Conservation (phyloP, 2,329 filamentous ascomycete species). For the Dactylellina cionopaga region DNA sequence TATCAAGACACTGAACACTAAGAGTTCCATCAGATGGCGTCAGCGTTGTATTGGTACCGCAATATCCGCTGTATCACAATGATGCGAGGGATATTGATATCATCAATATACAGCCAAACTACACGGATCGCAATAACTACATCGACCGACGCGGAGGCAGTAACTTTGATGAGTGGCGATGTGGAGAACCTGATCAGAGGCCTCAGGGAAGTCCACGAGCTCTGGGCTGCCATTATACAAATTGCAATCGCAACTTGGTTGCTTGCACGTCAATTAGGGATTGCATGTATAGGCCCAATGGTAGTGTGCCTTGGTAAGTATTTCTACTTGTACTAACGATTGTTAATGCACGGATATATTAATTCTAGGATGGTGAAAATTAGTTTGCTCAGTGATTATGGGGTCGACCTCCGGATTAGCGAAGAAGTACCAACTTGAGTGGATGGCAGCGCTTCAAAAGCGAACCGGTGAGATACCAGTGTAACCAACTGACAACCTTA, state of each 20-base stretch:
- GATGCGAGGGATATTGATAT: slow-evolving; percentile 59
- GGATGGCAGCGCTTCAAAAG: slow-evolving; percentile 58
- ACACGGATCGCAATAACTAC: slow-evolving; percentile 58
- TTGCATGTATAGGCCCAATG: slow-evolving; percentile 59
- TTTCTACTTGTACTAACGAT: too few relatives aligned
- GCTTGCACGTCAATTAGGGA: slow-evolving; percentile 58
- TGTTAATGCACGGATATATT: too few relatives aligned
- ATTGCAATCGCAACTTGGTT: slow-evolving; percentile 59
- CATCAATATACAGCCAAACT: slow-evolving; percentile 60
- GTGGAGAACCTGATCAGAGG: slow-evolving; percentile 62
- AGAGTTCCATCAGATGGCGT: slow-evolving; percentile 32
- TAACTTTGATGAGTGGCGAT: slow-evolving; percentile 66
- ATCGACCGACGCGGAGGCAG: slow-evolving; percentile 61
- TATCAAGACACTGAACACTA: slow-evolving; percentile 6
- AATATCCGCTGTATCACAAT: slow-evolving; percentile 57
- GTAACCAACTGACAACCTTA: not conserved
- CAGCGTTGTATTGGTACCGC: slow-evolving; percentile 55
- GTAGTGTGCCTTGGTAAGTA: slow-evolving; percentile 54
- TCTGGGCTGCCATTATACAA: slow-evolving; percentile 61
- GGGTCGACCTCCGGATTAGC: slow-evolving; percentile 57
- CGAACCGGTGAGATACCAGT: slow-evolving; percentile 54
- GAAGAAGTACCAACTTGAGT: slow-evolving; percentile 57
- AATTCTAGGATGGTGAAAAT: too few relatives aligned
- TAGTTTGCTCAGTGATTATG: slow-evolving; percentile 49
- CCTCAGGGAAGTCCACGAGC: slow-evolving; percentile 60